Base-by-base conservation (phyloP, 345 rosid species). In the Populus simonii region DNA sequence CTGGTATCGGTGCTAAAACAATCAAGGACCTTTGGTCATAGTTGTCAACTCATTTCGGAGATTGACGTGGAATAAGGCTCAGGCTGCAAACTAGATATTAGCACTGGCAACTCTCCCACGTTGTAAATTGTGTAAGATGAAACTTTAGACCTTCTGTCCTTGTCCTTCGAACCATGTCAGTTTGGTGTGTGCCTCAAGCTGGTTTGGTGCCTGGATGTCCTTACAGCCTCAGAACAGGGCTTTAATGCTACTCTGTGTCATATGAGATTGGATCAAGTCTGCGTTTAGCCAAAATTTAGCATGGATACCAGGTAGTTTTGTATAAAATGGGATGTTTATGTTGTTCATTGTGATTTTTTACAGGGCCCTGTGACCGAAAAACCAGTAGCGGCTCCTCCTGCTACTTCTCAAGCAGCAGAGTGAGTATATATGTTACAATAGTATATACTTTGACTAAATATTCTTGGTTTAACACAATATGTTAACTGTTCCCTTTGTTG, bases 311-410 rank as follows among this genome's bases (percentile, higher is more conserved):
- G 57, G 31, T 22, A 29, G 1, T 38, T 3, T 17, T 29, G 33
- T 61, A 35, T 22, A 1, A 59, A 15, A 12, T 18, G 38, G n/a
- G 25, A 13, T 69, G 29, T 59, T 59, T 5, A 59, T 1, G 25
- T 59, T 23, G 29, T n/a, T 59, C 65, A 23, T 59, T 59, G 29
- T 23, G 4, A 59, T 59, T 39, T 27, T 55, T 73, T 25, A 4
- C 75, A 80, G 82, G 82, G 75, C 23, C 78, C 78, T 2, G 82
- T 74, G 20, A 70, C 25, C 2, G 78, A 79, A 5, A 79, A 74
- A 51, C 74, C 82, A 22, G 71, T 47, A 9, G 72, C 71, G 47
- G 71, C 79, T 22, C 70, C 78, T 23, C 70, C 78, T 23, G 68
- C 73, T 5, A 66, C 74, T 18, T 27, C 78, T 63, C 79, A 74